phyloP scores from a whole-genome alignment of 345 rosid genomes.

The Salix viminalis region DNA sequence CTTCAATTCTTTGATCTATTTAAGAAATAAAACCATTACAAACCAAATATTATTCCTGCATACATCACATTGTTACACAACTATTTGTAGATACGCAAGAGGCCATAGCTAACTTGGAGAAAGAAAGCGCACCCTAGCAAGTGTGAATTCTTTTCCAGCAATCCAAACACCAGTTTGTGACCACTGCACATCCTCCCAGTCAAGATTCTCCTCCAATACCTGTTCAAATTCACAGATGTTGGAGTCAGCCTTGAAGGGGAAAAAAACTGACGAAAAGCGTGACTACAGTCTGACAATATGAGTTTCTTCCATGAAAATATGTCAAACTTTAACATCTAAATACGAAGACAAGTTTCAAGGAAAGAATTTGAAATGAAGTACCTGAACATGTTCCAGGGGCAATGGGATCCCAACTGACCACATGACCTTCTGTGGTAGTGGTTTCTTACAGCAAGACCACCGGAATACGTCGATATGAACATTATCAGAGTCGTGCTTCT shows the following conservation, averaged over 20 bases:
- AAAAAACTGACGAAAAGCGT: neutral
- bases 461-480: constrained; percentile 70
- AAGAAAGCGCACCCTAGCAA: constrained; percentile 92
- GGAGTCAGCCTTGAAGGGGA: neutral
- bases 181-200: constrained; percentile 99
- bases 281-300: neutral
- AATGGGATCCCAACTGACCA: constrained; percentile 85
- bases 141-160: constrained; percentile 78
- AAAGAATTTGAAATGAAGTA: constrained; percentile 21
- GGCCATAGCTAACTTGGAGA: constrained; percentile 19
- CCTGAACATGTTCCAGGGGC: constrained; percentile 85
- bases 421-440: constrained; percentile 83
- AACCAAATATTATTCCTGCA: neutral
- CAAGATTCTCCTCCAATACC: constrained; percentile 86
- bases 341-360: neutral
- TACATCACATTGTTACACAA: neutral
- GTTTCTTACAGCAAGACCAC: constrained; percentile 91
- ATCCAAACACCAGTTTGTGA: constrained; percentile 98
- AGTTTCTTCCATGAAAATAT: neutral
- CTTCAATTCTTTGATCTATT: neutral
- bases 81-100: neutral
- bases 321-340: neutral
- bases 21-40: neutral
- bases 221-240: constrained; percentile 13
- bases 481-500: constrained; percentile 61